phyloP scores from a whole-genome alignment of 1,284 basidiomycete species.

The Pseudozyma thailandica region DNA sequence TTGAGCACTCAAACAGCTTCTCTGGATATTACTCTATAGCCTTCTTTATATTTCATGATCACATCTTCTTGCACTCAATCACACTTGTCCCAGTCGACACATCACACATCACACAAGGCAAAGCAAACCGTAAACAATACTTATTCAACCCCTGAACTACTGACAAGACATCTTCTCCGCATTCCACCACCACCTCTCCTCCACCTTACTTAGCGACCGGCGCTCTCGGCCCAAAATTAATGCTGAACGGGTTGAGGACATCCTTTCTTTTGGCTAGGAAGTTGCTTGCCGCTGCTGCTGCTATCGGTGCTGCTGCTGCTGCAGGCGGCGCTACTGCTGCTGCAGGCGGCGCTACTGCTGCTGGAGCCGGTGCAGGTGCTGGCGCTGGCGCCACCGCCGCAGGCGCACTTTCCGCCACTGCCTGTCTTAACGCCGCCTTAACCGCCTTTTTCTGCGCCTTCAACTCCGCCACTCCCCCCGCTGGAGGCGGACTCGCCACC shows the following conservation, averaged over 20 bases:
- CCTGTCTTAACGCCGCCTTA: constrained; percentile 33
- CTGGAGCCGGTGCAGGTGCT: constrained; percentile 13
- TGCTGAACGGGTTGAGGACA: constrained; percentile 40
- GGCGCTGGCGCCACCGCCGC: constrained; percentile 6
- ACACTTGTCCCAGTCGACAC: too few species aligned
- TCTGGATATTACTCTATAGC: too few species aligned
- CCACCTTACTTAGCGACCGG: constrained; percentile 24
- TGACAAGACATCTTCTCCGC: too few species aligned
- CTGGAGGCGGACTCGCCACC: neutral
- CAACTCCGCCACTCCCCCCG: constrained; percentile 3
- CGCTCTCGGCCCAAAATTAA: constrained; percentile 42
- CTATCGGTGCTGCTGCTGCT: constrained; percentile 9
- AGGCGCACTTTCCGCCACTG: constrained; percentile 21
- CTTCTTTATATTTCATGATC: too few species aligned
- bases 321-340: constrained; percentile 7
- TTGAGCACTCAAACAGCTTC: too few species aligned
- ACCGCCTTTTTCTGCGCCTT: constrained; percentile 37
- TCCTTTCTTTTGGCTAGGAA: constrained; percentile 32
- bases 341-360: neutral
- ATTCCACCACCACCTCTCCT: too few species aligned
- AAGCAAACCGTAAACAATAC: too few species aligned
- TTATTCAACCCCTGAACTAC: too few species aligned
- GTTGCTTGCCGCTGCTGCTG: neutral
- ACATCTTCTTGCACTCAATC: too few species aligned
- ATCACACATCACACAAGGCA: too few species aligned